Conservation (phyloP, 1,284 basidiomycete genomes). For the Termitomyces sp. region DNA sequence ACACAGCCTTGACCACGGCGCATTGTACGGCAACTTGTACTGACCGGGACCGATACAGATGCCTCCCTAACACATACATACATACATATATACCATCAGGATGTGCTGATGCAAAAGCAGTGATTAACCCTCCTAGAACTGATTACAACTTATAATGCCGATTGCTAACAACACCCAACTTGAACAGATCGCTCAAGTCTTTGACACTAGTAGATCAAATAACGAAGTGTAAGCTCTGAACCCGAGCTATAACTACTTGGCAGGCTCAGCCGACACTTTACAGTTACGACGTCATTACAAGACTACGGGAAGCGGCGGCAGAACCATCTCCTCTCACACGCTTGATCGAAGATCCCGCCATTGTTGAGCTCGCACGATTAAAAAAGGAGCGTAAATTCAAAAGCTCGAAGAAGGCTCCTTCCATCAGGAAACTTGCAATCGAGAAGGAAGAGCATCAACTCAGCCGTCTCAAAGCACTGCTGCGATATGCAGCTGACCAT, state of each 20-base stretch:
- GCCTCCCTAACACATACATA: too few relatives aligned
- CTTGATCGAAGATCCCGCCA: conserved; percentile 27
- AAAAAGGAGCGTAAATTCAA: conserved; percentile 18
- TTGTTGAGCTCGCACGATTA: conserved; percentile 16
- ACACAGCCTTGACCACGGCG: too few relatives aligned
- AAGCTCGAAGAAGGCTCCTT: conserved; percentile 24
- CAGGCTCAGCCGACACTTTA: not conserved
- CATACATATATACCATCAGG: not conserved
- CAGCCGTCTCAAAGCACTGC: conserved; percentile 49
- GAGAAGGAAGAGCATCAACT: conserved; percentile 62
- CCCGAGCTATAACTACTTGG: not conserved
- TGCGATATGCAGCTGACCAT: conserved; percentile 48
- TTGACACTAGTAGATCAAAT: conserved; percentile 3
- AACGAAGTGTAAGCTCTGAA: conserved; percentile 6
- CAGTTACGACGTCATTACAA: conserved; percentile 22
- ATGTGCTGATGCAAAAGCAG: not conserved
- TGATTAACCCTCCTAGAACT: too few relatives aligned
- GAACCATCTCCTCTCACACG: conserved; percentile 30
- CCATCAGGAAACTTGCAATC: conserved; percentile 31
- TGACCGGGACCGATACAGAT: not conserved
- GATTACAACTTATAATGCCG: not conserved
- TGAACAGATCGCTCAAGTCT: not conserved
- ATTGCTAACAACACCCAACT: not conserved
- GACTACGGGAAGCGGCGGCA: conserved; percentile 27
- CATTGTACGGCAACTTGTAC: too few relatives aligned